Conservation (phyloP, 257 asterid genomes). For the Rehmannia glutinosa region DNA sequence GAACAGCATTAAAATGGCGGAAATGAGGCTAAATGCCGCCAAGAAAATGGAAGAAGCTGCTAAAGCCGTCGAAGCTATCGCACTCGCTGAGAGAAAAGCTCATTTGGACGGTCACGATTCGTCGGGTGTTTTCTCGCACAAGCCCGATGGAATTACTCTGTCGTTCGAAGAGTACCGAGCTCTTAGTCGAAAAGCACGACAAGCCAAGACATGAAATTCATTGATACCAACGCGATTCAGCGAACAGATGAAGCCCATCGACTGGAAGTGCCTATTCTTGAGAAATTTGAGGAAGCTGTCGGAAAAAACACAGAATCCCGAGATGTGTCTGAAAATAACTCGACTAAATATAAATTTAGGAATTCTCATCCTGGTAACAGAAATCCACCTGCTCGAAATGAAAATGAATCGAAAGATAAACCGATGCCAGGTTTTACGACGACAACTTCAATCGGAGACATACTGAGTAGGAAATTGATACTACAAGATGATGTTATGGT, state of each 20-base stretch:
- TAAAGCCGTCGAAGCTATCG: conserved; percentile 80
- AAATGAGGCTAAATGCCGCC: conserved; percentile 87
- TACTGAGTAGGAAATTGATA: conserved; percentile 46
- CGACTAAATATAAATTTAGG: conserved; percentile 40
- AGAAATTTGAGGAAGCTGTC: conserved; percentile 41
- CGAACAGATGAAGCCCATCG: conserved; percentile 16
- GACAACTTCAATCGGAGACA: conserved; percentile 50
- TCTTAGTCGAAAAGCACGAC: conserved; percentile 52
- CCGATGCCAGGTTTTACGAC: conserved; percentile 34
- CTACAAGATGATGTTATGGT: conserved; percentile 39
- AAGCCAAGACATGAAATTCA: conserved; percentile 44
- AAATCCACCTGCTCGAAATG: conserved; percentile 22
- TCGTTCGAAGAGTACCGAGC: conserved; percentile 62
- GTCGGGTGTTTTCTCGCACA: no score
- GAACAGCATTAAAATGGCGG: conserved; percentile 78
- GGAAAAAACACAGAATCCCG: conserved; percentile 25
- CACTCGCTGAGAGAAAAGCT: conserved; percentile 40
- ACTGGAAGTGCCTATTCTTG: conserved; percentile 40
- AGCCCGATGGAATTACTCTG: conserved; percentile 51
- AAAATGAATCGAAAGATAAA: conserved; percentile 26
- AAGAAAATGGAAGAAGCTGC: conserved; percentile 94
- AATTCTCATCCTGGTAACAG: conserved; percentile 35
- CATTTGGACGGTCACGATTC: conserved; percentile 15
- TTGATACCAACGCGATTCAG: conserved; percentile 30
- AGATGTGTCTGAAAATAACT: conserved; percentile 20